Percentiles rank a stretch among this genome's conserved stretches.
These are phyloP conservation scores for Aureobasidium sp. DNA, from an alignment of 2,329 filamentous ascomycete genomes.

Conservation along the genomic window DNA sequence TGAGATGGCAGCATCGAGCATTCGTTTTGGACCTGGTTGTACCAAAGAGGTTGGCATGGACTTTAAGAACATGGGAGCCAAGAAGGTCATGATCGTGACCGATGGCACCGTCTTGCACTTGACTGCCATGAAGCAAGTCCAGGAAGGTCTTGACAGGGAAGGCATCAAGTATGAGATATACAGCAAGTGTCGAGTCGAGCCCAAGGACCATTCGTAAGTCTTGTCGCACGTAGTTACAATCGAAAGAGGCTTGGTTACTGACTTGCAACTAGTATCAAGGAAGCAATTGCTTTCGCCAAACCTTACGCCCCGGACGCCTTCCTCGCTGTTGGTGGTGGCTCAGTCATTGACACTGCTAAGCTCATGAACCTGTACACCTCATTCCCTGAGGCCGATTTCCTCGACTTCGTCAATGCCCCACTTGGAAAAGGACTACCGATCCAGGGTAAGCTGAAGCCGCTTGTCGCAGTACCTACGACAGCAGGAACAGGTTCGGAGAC, in stretches of 20 bases:
- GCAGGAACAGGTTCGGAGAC: constrained; percentile 94
- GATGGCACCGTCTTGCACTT: constrained; percentile 84
- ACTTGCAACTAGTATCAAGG: constrained; percentile 69
- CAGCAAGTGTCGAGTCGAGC: constrained; percentile 84
- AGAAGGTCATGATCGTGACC: constrained; percentile 92
- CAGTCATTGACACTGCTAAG: constrained; percentile 98
- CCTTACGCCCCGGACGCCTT: constrained; percentile 88
- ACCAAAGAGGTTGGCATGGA: constrained; percentile 99
- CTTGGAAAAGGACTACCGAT: constrained; percentile 86
- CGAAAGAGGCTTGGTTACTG: neutral
- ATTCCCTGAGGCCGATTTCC: constrained; percentile 92
- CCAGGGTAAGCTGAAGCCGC: constrained; percentile 73
- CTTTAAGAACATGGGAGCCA: constrained; percentile 88
- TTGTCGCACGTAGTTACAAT: neutral
- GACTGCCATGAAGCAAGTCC: constrained; percentile 89
- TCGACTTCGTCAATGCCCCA: constrained; percentile 98
- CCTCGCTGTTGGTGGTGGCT: constrained; percentile 90
- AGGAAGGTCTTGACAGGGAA: constrained; percentile 81
- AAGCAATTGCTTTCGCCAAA: constrained; percentile 89
- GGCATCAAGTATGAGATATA: constrained; percentile 86
- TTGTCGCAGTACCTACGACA: constrained; percentile 87
- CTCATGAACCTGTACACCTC: constrained; percentile 97
- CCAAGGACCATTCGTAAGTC: constrained; percentile 90
- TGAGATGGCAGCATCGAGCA: constrained; percentile 96
- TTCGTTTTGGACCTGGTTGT: constrained; percentile 92